Percentiles rank a stretch among this genome's conserved stretches.
These are phyloP conservation scores for Vinca major DNA, from an alignment of 305 asterid species.

Conservation along the genomic window DNA sequence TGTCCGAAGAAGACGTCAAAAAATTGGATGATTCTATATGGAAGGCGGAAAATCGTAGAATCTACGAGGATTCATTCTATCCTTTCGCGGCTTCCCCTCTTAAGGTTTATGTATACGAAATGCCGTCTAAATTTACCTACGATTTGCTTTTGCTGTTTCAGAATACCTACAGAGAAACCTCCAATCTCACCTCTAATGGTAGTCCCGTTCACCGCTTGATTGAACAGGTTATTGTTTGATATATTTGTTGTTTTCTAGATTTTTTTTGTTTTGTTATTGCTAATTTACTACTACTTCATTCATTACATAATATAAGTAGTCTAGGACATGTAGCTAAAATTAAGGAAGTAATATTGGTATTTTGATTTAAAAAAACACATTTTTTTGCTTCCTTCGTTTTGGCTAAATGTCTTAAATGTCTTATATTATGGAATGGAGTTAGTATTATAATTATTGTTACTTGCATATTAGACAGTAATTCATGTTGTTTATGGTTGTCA, in stretches of 20 bases:
- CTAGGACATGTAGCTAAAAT: too few species aligned
- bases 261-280: not conserved
- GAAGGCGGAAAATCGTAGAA: slow-evolving; percentile 42
- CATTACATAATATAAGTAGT: too few species aligned
- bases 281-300: too few species aligned
- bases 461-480: not conserved
- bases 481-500: slow-evolving; percentile 22
- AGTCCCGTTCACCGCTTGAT: slow-evolving; percentile 91
- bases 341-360: too few species aligned
- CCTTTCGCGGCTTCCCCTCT: slow-evolving; percentile 33
- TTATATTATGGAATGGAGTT: too few species aligned
- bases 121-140: slow-evolving; percentile 85
- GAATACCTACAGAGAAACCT: slow-evolving; percentile 51
- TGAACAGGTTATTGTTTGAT: slow-evolving; percentile 50
- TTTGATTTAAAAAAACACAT: too few species aligned
- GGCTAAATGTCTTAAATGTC: too few species aligned
- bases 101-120: slow-evolving; percentile 69
- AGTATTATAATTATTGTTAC: not conserved
- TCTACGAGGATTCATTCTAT: slow-evolving; percentile 27
- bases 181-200: slow-evolving; percentile 83
- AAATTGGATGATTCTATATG: slow-evolving; percentile 50
- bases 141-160: slow-evolving; percentile 77
- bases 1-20: slow-evolving; percentile 29
- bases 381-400: not conserved
- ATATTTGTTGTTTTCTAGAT: not conserved